Evolutionary conservation across 1,139 yeast species (phyloP), one percentile per base, ranked within the genome.

Genomic region (Wickerhamomyces sp.): DNA sequence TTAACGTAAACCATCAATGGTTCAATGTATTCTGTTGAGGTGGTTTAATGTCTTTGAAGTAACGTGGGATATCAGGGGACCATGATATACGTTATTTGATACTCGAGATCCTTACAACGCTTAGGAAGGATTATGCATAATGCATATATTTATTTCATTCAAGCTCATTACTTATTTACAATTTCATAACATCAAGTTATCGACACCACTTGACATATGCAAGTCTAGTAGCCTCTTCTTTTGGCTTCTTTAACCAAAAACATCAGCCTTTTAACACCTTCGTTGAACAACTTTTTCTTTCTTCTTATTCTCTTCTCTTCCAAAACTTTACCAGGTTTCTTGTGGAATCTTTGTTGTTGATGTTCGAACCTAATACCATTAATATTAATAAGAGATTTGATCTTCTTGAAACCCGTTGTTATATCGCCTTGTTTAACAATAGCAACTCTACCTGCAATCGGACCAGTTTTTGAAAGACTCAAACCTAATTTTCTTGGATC

Each of bases 241-340:
- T 65, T 72, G 23, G 76, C 77, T 40, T 70, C 73, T 42, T 63
- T 66, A 28, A 72, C 73, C 28, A 69, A 59, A 14, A 55, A 57
- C 47, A 72, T 66, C 39, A 72, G 51, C 42, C 68, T 57, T 45
- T 64, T 64, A 52, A 72, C 63, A 28, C 75, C 76, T 44, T 61
- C 61, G 54, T 65, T 64, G 45, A 72, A 72, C 36, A 62, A 59
- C 48, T 55, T 63, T 55, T 72, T 69, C 49, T 70, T 70, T 45
- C 62, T 64, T 38, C 57, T 61, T 14, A 70, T 60, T 46, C 62
- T 61, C 49, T 64, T 65, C 44, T 59, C 51, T 38, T 68, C 64
- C 31, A 64, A 61, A 36, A 57, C 64, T 46, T 70, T 69, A 45
- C 70, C 68, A 21, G 77, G 76, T 47, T 70, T 71, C 47, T 62